Conservation (phyloP, 345 rosid species). For the Kandelia obovata region DNA sequence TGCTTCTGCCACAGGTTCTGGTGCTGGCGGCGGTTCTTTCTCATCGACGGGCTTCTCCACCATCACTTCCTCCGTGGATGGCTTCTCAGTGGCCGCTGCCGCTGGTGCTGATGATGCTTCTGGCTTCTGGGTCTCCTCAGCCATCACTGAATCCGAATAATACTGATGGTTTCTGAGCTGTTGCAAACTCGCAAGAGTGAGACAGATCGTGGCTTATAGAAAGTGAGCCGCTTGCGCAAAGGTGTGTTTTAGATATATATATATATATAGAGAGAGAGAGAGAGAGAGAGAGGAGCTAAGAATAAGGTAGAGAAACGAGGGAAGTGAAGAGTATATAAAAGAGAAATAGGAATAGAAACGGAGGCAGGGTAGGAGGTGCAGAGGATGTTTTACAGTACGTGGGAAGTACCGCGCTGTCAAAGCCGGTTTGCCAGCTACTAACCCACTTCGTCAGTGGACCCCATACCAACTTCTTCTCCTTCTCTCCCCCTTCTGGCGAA, state of each 20-base stretch:
- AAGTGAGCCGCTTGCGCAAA: not conserved
- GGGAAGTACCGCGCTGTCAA: slow-evolving; percentile 1
- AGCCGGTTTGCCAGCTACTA: not conserved
- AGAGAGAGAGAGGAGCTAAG: not conserved
- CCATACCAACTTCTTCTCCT: not conserved
- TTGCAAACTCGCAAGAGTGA: not conserved
- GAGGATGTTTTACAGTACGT: slow-evolving; percentile 5
- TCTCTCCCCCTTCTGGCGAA: not conserved
- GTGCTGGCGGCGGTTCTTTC: slow-evolving; percentile 29
- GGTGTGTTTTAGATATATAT: not conserved
- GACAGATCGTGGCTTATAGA: not conserved
- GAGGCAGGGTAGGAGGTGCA: not conserved
- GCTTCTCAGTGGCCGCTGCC: slow-evolving; percentile 12
- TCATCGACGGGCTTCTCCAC: slow-evolving; percentile 28
- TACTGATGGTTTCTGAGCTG: too few relatives aligned
- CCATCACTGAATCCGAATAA: slow-evolving; percentile 20
- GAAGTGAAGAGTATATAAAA: not conserved
- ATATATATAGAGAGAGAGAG: too few relatives aligned
- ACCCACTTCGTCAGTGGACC: slow-evolving; percentile 7
- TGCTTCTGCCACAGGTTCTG: slow-evolving; percentile 26
- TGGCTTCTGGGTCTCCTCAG: slow-evolving; percentile 43
- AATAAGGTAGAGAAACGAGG: not conserved
- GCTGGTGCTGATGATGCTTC: slow-evolving; percentile 28
- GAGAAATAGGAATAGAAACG: not conserved
- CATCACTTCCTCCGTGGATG: slow-evolving; percentile 23